phyloP scores from a whole-genome alignment of 257 asterid species.

The Solanum pinnatisectum region DNA sequence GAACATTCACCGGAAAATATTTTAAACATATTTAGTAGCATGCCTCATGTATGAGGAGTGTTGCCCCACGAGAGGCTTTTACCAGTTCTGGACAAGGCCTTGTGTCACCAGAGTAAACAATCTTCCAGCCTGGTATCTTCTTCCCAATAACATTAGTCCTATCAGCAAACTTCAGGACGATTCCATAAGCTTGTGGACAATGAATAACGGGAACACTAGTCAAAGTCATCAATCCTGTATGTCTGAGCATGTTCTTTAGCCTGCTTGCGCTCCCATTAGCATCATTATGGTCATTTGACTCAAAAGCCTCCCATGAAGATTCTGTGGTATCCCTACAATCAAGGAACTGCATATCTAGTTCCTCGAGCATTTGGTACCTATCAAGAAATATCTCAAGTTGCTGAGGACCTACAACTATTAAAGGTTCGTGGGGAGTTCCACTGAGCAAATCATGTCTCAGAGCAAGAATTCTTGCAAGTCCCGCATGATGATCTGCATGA shows the following conservation, averaged over 20 bases:
- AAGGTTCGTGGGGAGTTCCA: conserved; percentile 53
- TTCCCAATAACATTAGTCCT: conserved; percentile 49
- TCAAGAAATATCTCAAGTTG: conserved; percentile 77
- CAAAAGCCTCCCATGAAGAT: conserved; percentile 38
- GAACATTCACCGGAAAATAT: background rate
- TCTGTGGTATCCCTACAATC: conserved; percentile 65
- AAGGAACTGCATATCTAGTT: conserved; percentile 79
- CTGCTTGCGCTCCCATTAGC: background rate
- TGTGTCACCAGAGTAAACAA: background rate
- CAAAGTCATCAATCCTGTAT: conserved; percentile 51
- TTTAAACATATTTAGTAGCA: background rate
- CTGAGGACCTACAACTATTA: conserved; percentile 59
- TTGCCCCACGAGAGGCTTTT: conserved; percentile 61
- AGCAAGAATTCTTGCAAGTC: conserved; percentile 85
- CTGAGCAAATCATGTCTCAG: conserved; percentile 55
- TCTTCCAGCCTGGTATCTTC: conserved; percentile 73
- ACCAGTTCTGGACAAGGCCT: conserved; percentile 29
- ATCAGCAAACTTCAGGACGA: conserved; percentile 39
- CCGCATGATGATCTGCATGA: conserved; percentile 93
- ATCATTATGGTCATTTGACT: conserved; percentile 14
- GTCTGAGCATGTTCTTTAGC: background rate
- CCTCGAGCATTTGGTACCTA: conserved; percentile 87
- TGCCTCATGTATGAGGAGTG: conserved; percentile 80
- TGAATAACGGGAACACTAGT: conserved; percentile 78
- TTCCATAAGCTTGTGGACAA: conserved; percentile 81